A percentile compares a stretch with the other conserved stretches of the same genome.
Conservation (phyloP, 345 rosid species). For the Syzygium oleosum region DNA sequence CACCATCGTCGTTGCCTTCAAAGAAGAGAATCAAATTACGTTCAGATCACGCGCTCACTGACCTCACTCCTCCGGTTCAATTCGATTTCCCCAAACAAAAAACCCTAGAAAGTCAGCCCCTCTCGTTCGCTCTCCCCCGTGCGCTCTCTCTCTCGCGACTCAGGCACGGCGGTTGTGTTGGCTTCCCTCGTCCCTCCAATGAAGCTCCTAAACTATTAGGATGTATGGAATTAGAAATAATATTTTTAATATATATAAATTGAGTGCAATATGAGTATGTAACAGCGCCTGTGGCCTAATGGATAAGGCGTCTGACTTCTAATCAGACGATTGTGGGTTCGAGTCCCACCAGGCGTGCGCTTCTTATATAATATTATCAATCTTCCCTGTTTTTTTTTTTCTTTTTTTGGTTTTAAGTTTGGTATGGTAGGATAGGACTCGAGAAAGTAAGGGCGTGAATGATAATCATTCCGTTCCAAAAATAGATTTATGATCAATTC, state of each 20-base stretch:
- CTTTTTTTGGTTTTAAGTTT: too few relatives aligned
- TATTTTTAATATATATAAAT: too few relatives aligned
- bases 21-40: not conserved
- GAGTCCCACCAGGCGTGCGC: constrained; percentile 60
- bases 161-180: too few relatives aligned
- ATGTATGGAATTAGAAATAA: too few relatives aligned
- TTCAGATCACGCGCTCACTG: constrained; percentile 3
- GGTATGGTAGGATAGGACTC: too few relatives aligned
- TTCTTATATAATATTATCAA: too few relatives aligned
- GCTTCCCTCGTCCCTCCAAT: too few relatives aligned
- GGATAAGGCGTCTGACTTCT: constrained; percentile 42
- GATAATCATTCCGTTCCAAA: too few relatives aligned
- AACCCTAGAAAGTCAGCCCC: not conserved
- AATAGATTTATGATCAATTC: too few relatives aligned
- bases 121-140: not conserved
- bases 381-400: too few relatives aligned
- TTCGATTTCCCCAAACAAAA: not conserved
- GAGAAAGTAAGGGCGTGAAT: too few relatives aligned
- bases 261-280: fast-evolving
- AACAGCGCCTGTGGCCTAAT: constrained; percentile 64
- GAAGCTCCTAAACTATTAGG: too few relatives aligned
- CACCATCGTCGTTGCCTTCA: constrained; percentile 1
- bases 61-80: constrained; percentile 10
- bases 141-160: constrained; percentile 2
- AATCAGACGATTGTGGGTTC: constrained; percentile 60